A percentile compares a stretch with the other conserved stretches of the same genome.
Conservation (phyloP, 495 filamentous ascomycete species). For the Sporormia fimetaria region DNA sequence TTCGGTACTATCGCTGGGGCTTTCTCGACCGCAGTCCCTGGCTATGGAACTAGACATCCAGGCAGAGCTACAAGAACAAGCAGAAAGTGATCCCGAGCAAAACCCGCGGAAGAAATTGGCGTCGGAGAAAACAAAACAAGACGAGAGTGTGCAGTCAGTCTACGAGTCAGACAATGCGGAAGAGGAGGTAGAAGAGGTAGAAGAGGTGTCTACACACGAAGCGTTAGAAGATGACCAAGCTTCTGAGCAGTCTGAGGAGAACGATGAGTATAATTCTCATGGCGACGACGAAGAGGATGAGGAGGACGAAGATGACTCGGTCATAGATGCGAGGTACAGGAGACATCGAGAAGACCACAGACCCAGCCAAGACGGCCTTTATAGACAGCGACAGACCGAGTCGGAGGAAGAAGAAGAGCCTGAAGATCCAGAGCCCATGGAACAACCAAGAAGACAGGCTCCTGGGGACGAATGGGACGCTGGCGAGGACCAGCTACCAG, state of each 20-base stretch:
- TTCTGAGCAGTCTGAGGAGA: neutral
- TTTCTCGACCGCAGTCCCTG: too few relatives aligned
- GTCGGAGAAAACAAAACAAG: too few relatives aligned
- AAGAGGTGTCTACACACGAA: constrained; percentile 6
- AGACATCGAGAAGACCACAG: neutral
- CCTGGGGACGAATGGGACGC: too few relatives aligned
- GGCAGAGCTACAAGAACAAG: too few relatives aligned
- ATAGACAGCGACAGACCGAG: neutral
- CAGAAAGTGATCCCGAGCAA: too few relatives aligned
- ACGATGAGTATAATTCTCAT: neutral
- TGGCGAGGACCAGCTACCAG: too few relatives aligned
- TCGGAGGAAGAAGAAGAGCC: neutral
- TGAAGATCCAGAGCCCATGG: neutral
- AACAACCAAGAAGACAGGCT: neutral
- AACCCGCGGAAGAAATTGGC: too few relatives aligned
- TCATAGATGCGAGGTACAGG: neutral
- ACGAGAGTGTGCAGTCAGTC: too few relatives aligned
- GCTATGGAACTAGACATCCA: too few relatives aligned
- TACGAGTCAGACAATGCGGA: too few relatives aligned
- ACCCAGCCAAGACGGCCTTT: neutral
- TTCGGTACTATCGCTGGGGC: too few relatives aligned
- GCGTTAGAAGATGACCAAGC: neutral
- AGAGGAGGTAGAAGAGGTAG: constrained; percentile 7
- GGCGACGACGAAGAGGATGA: neutral
- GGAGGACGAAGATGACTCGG: constrained; percentile 2